Evolutionary conservation across 1,284 basidiomycete genomes (phyloP).

Genomic region (Cerioporus squamosus): DNA sequence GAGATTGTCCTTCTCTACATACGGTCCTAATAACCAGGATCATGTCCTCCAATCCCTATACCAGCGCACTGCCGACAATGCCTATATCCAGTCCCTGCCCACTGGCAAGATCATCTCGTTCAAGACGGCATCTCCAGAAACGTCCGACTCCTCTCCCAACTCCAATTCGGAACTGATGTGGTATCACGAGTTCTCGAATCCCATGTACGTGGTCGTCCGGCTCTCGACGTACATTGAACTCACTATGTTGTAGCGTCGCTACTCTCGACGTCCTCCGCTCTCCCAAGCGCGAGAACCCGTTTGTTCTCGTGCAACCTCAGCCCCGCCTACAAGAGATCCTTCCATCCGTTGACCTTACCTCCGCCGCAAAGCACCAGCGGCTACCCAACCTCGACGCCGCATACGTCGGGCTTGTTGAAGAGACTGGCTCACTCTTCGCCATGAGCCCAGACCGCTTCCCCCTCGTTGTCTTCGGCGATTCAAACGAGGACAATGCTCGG

Average conservation of each 20-base stretch:
- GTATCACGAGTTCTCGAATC: conserved; percentile 58
- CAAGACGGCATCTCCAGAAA: conserved; percentile 44
- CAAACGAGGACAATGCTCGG: conserved; percentile 32
- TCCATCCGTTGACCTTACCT: conserved; percentile 45
- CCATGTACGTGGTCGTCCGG: conserved; percentile 46
- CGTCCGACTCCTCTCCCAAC: conserved; percentile 31
- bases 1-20: conserved; percentile 80
- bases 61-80: conserved; percentile 70
- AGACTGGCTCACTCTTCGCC: conserved; percentile 75
- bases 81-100: conserved; percentile 79
- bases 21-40: conserved; percentile 84
- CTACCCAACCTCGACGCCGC: conserved; percentile 59
- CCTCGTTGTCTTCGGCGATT: conserved; percentile 70
- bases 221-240: neutral
- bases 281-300: conserved; percentile 54
- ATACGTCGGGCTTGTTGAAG: conserved; percentile 76
- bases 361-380: conserved; percentile 35
- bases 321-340: conserved; percentile 70
- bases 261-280: conserved; percentile 75
- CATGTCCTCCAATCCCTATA: conserved; percentile 67
- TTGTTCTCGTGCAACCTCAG: conserved; percentile 80
- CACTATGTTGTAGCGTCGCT: conserved; percentile 58
- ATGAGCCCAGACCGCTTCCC: conserved; percentile 79
- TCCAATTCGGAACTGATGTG: conserved; percentile 54
- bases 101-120: conserved; percentile 80